Conservation (phyloP, 352 stramenopile species). For the Phytophthora parvispora region DNA sequence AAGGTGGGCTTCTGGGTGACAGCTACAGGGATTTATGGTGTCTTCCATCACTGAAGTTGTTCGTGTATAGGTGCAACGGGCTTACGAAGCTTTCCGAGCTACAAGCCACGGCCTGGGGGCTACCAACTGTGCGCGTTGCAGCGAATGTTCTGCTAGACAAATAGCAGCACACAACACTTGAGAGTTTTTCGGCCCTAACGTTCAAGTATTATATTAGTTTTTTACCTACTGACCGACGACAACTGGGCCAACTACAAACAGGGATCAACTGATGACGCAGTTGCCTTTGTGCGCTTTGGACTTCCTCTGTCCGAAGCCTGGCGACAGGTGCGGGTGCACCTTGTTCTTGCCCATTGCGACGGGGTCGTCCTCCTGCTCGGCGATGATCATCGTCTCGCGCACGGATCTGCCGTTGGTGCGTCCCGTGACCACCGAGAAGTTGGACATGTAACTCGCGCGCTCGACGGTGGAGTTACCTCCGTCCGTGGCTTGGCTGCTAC, state of each 20-base stretch:
- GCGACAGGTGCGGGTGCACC: constrained; percentile 20
- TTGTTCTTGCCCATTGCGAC: constrained; percentile 19
- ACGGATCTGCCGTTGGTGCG: constrained; percentile 62
- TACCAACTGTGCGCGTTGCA: constrained; percentile 50
- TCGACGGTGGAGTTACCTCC: constrained; percentile 52
- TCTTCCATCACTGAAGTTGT: background rate
- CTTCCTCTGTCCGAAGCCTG: constrained; percentile 28
- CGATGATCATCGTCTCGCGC: constrained; percentile 75
- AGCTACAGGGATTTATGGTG: background rate
- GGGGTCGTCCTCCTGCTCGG: constrained; percentile 68
- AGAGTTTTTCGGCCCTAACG: background rate
- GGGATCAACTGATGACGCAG: constrained; percentile 51
- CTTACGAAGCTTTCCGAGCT: constrained; percentile 10
- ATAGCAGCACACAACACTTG: background rate
- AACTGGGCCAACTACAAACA: constrained; percentile 2
- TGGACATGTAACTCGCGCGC: constrained; percentile 69
- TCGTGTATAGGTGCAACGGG: constrained; percentile 2
- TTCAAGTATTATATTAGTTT: constrained; percentile 31
- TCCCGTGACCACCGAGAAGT: constrained; percentile 60
- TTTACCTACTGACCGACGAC: constrained; percentile 19
- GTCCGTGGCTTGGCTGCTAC: constrained; percentile 57
- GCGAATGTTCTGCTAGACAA: constrained; percentile 52
- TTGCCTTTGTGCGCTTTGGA: constrained; percentile 37
- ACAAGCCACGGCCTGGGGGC: constrained; percentile 8
- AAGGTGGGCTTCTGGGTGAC: constrained; percentile 11